Base-by-base conservation (phyloP, 1,284 basidiomycete genomes). In the Ustilago esculenta region DNA sequence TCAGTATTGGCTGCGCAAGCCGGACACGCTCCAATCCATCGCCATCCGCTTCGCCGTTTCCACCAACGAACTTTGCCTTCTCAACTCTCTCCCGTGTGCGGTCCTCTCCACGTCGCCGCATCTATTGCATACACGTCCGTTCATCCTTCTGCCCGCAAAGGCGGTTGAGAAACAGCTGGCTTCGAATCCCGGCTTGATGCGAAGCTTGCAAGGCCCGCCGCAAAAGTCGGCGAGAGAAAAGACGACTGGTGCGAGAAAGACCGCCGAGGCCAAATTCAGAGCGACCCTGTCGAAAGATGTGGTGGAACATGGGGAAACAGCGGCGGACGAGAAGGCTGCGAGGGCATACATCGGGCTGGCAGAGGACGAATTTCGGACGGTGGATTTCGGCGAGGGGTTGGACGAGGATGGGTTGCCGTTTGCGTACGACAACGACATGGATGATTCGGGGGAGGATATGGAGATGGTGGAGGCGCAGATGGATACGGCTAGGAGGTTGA, bases 111-210 rank as follows among this genome's bases (percentile, higher is more conserved):
- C 60, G 2, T 69, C 69, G 4, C 72, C 72, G 7, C 66, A 72
- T 20, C 52, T 75, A 29, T 49, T 75, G 2, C 72, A 75, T 39
- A 75, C 72, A 2, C 56, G 72, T 2, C 50, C 65, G 10, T 75
- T 72, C 57, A 54, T 75, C 32, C 61, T 75, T 3, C 43, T 75
- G 15, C 72, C 72, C 3, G 41, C 69, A 5, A 39, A 47, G 10
- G 59, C 70, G 1, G 70, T 75, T 1, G 57, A 55, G 5, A 45
- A 50, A 18, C 55, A 57, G 29, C 61, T 75, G 1, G 42, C 53
- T 1, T 9, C 14, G 10, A 34, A 63, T 15, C 59, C 59, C 7
- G 50, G 57, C 0, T 25, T 75, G 14, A 9, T 32, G 5, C 18
- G 23, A 8, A 34, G 40, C 1, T 33, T 75, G 1, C 12, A 65